Evolutionary conservation across 2,329 filamentous ascomycete species (phyloP), one percentile per base, ranked within the genome.

Genomic region (Aureobasidium melanogenum): DNA sequence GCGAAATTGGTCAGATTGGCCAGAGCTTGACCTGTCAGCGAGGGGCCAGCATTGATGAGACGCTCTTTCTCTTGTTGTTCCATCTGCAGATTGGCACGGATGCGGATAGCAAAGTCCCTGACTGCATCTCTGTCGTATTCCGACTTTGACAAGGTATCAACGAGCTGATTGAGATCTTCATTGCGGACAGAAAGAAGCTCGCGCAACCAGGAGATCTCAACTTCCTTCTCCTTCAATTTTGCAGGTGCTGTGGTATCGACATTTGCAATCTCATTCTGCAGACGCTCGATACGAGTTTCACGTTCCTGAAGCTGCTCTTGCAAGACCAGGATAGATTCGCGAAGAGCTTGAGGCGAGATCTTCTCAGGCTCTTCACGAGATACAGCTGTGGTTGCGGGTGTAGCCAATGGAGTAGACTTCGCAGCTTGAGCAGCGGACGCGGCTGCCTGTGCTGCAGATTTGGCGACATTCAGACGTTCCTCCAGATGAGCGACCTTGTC

Each of bases 241-340:
- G 79, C 81, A 2, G 88, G 84, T 0, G 90, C 88, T 43, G 96
- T 88, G 9, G 86, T 87, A 68, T 96, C 91, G 3, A 87, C 75
- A 63, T 83, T 82, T 19, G 83, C 77, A 8, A 91, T 78, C 57
- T 86, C 81, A 57, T 86, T 82, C 74, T 96, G 90, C 14, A 97
- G 86, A 64, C 88, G 84, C 72, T 99, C 94, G 66, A 97, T 96
- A 41, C 85, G 87, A 63, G 88, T 83, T 76, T 99, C 94, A 58
- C 94, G 91, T 68, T 94, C 91, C 73, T 97, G 94, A 7, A 99
- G 82, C 74, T 99, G 94, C 73, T 97, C 93, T 75, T 99, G 94
- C 28, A 99, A 80, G 19, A 97, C 94, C 75, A 96, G 86, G 70
- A 99, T 97, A 0, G 92, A 96, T 75, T 99, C 94, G 32, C 94